phyloP scores from a whole-genome alignment of 2,329 filamentous ascomycete species.

The Mollisia scopiformis region DNA sequence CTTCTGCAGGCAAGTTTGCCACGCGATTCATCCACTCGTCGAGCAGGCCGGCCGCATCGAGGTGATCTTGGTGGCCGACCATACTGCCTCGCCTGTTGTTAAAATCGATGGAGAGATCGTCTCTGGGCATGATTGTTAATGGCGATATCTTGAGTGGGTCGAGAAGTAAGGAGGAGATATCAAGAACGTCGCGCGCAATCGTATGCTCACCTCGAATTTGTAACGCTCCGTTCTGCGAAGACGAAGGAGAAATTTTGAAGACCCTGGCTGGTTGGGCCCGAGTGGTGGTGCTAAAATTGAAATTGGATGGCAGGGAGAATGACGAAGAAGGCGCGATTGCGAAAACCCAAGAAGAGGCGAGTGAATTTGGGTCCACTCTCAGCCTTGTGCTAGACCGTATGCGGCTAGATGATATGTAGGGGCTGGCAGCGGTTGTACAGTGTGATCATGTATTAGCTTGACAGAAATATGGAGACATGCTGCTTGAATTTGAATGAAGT shows the following conservation, averaged over 20 bases:
- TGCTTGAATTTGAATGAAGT: no score
- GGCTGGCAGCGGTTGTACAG: no score
- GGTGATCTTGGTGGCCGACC: slow-evolving; percentile 57
- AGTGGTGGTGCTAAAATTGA: slow-evolving; percentile 2
- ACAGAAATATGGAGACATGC: no score
- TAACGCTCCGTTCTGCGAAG: no score
- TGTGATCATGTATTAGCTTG: no score
- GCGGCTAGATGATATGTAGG: no score
- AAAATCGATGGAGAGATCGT: slow-evolving; percentile 73
- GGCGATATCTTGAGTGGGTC: slow-evolving; percentile 30
- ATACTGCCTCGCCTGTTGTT: slow-evolving; percentile 51
- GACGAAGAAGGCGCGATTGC: slow-evolving; percentile 5
- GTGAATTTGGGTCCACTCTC: not conserved
- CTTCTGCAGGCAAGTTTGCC: slow-evolving; percentile 80
- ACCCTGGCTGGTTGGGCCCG: not conserved
- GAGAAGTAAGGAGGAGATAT: slow-evolving; percentile 14
- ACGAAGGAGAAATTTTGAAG: slow-evolving; percentile 15
- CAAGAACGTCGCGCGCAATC: slow-evolving; percentile 22
- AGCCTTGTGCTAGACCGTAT: slow-evolving; percentile 3
- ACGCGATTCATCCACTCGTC: slow-evolving; percentile 78
- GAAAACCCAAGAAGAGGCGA: not conserved
- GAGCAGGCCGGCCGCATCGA: slow-evolving; percentile 70
- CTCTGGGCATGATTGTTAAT: slow-evolving; percentile 73
- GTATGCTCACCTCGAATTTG: slow-evolving; percentile 35
- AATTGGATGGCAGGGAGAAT: slow-evolving; percentile 12